Percentiles rank a stretch among this genome's conserved stretches.
phyloP scores from a whole-genome alignment of 1,139 yeast species.

The Meyerozyma carpophila region DNA sequence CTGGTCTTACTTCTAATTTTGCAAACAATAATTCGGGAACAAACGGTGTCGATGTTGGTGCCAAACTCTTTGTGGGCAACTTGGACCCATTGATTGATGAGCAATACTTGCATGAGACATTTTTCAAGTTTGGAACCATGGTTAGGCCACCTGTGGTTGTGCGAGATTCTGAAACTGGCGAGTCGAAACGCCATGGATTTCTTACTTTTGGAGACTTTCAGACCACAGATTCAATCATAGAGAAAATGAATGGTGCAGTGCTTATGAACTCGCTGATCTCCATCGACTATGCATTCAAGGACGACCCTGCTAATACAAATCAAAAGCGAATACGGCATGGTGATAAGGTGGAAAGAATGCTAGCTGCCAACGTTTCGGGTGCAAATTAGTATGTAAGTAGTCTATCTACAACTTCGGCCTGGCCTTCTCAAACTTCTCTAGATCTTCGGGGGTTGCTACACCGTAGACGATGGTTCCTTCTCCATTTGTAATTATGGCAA shows the following conservation, averaged over 20 bases:
- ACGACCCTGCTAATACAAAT: conserved; percentile 31
- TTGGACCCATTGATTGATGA: conserved; percentile 68
- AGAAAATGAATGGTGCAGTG: conserved; percentile 61
- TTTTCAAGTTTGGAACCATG: conserved; percentile 65
- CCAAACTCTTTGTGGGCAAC: conserved; percentile 70
- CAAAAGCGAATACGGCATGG: conserved; percentile 62
- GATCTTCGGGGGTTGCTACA: conserved; percentile 61
- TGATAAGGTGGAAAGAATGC: conserved; percentile 66
- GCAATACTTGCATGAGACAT: conserved; percentile 51
- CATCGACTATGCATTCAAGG: conserved; percentile 71
- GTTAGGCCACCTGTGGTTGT: conserved; percentile 47
- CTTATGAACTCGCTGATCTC: conserved; percentile 62
- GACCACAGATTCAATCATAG: conserved; percentile 68
- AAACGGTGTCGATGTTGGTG: conserved; percentile 54
- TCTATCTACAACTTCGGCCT: conserved; percentile 39
- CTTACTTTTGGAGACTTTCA: conserved; percentile 56
- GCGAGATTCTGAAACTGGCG: conserved; percentile 45
- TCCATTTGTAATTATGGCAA: conserved; percentile 55
- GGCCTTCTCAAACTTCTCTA: conserved; percentile 46
- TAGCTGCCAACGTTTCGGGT: conserved; percentile 61
- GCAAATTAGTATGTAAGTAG: conserved; percentile 13
- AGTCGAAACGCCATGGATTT: conserved; percentile 63
- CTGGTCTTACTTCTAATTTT: conserved; percentile 5
- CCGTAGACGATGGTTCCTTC: conserved; percentile 55
- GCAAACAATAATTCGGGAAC: conserved; percentile 8